Base-by-base conservation (phyloP, 345 rosid species). In the Rhodomyrtus tomentosa region DNA sequence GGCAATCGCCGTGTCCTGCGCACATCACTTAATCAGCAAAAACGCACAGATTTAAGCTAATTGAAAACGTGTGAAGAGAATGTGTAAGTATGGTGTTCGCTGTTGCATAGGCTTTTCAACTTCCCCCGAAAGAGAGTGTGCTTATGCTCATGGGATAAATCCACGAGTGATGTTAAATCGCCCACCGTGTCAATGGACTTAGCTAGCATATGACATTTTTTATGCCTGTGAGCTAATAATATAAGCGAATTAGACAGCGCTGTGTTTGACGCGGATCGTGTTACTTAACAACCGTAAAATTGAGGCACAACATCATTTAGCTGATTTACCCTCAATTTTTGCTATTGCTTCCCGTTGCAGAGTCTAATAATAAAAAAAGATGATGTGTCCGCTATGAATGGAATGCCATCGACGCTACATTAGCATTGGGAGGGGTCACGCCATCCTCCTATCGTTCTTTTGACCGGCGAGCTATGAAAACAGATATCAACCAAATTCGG, bases 231-330 rank as follows among this genome's bases (percentile, higher is more conserved):
- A 1, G 0, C 7, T 0, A 15, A 56, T 56, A 25, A 25, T 25
- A 25, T 1, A 56, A 56, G 3, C 1, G n/a, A 56, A 27, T 6
- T 56, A 55, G 11, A 25, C 5, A 55, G 16, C 1, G 0, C 0
- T 3, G 0, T 0, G 16, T 25, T 55, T 13, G 50, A 49, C 14
- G 3, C 1, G 0, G 16, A 55, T 16, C 3, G 0, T 0, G 27
- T 56, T 56, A 5, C 25, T 16, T 4, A 12, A 56, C 13, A 56
- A 7, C 27, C 13, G 5, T 2, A 56, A 25, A 7, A 55, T 25
- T 0, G 7, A 4, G 2, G 7, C 15, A 4, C 11, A 6, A 10
- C 16, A 55, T 25, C 0, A 0, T 11, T 56, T 11, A 56, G 32
- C 29, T 25, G 13, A 56, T 56, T 56, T 4, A 25, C 1, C 7